Percentiles rank a stretch among this genome's conserved stretches.
Conservation (phyloP, 2,329 filamentous ascomycete genomes). For the Trichophyton benhamiae region DNA sequence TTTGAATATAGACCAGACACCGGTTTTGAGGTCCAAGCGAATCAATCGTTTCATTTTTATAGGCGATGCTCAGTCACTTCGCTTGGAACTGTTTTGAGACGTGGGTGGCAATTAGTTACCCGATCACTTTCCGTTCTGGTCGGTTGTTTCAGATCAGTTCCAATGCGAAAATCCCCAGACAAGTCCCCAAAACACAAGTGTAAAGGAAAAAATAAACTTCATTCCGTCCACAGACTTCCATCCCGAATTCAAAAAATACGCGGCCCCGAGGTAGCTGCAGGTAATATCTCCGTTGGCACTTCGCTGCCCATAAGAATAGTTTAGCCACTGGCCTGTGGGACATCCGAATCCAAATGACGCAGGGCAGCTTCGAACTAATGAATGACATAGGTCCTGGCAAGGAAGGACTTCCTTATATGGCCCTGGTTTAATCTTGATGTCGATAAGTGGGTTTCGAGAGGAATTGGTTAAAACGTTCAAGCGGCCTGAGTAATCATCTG, state of each 20-base stretch:
- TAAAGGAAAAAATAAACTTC: neutral
- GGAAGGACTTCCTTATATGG: conserved; percentile 91
- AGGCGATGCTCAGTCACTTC: neutral
- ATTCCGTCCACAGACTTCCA: conserved; percentile 10
- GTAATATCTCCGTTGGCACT: conserved; percentile 30
- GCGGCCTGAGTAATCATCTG: conserved; percentile 22
- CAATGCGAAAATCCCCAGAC: conserved; percentile 9
- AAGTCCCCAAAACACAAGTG: conserved; percentile 11
- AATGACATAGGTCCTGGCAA: conserved; percentile 77
- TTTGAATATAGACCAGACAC: neutral
- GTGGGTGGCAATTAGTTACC: neutral
- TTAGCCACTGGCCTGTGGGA: conserved; percentile 43
- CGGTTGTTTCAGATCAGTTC: neutral
- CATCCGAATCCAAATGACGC: conserved; percentile 63
- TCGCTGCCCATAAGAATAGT: conserved; percentile 40
- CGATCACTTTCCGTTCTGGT: neutral
- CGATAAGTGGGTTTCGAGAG: conserved; percentile 62
- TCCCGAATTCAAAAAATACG: conserved; percentile 38
- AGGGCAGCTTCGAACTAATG: conserved; percentile 74
- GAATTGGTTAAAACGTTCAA: conserved; percentile 36
- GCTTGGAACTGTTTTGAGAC: neutral
- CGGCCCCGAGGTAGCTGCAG: conserved; percentile 52
- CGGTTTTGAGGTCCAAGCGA: neutral
- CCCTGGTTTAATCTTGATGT: conserved; percentile 58
- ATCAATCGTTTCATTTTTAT: neutral